A percentile compares a stretch with the other conserved stretches of the same genome.
Conservation (phyloP, 768 basidiomycete species). For the Tricholoma terreum region DNA sequence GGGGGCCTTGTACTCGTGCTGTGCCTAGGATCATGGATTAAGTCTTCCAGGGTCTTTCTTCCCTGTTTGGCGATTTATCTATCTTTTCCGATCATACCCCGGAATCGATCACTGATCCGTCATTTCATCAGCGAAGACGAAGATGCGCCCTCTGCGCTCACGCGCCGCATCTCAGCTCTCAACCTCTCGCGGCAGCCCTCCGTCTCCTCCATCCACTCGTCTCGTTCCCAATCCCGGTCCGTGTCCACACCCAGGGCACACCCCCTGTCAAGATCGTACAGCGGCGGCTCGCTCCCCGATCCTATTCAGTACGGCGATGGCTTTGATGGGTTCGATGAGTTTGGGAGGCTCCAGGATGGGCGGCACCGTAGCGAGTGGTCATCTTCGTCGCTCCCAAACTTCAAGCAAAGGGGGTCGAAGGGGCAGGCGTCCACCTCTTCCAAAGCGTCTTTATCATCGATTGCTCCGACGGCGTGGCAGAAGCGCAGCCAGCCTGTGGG, state of each 20-base stretch:
- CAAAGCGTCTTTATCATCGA: background rate
- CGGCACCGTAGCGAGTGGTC: background rate
- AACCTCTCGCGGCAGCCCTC: constrained; percentile 48
- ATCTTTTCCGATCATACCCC: too few species aligned
- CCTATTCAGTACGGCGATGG: background rate
- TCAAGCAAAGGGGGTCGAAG: background rate
- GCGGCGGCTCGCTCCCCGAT: background rate
- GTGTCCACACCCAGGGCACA: constrained; percentile 22
- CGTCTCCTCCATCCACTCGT: constrained; percentile 36
- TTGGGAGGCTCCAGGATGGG: background rate
- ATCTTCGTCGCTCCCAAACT: background rate
- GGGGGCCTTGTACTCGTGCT: too few species aligned
- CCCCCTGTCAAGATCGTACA: constrained; percentile 31
- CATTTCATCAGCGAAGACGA: constrained; percentile 58
- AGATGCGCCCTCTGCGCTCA: constrained; percentile 66
- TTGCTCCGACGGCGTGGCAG: constrained; percentile 18
- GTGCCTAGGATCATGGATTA: too few species aligned
- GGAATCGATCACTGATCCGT: background rate
- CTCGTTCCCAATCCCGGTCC: constrained; percentile 18
- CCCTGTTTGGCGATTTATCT: too few species aligned
- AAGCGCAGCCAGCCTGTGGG: background rate
- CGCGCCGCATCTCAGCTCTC: constrained; percentile 57
- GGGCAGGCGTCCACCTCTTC: background rate
- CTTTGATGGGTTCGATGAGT: background rate
- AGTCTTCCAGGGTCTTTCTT: too few species aligned